These are phyloP conservation scores for Trichosporon asahii DNA, from an alignment of 1,284 basidiomycete species.

Conservation along the genomic window DNA sequence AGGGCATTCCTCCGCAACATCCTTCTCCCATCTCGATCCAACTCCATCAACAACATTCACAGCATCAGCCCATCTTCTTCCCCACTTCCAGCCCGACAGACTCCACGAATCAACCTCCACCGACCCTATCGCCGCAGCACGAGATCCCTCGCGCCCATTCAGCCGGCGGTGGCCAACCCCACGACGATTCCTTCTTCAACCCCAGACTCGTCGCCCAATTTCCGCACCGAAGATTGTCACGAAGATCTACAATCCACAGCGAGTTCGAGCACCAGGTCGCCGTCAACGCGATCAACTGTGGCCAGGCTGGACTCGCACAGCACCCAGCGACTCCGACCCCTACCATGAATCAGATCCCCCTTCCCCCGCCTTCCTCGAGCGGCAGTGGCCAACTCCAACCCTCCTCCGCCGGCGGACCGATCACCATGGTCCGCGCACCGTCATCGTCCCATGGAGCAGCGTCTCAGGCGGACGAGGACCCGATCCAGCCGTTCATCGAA, in stretches of 20 bases:
- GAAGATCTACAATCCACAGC: background rate
- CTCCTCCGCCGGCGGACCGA: background rate
- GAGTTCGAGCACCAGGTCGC: conserved; percentile 8
- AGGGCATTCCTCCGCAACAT: background rate
- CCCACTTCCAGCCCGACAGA: background rate
- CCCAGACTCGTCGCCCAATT: conserved; percentile 17
- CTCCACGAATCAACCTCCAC: background rate
- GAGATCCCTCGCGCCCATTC: conserved; percentile 30
- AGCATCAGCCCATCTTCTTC: conserved; percentile 2
- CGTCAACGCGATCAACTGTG: conserved; percentile 3
- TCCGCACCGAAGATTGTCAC: conserved; percentile 7
- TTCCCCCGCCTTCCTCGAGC: background rate
- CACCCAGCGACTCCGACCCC: background rate
- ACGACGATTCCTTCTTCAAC: conserved; percentile 21
- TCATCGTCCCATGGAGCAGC: background rate
- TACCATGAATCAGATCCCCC: background rate
- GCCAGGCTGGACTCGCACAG: background rate
- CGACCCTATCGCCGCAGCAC: conserved; percentile 8
- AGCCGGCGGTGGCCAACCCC: conserved; percentile 23
- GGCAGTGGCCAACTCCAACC: conserved; percentile 4
- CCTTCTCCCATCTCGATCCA: background rate
- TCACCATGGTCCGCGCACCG: conserved; percentile 13
- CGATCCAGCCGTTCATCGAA: conserved; percentile 23
- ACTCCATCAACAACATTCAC: background rate
- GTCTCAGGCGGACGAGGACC: conserved; percentile 19